phyloP scores from a whole-genome alignment of 2,329 filamentous ascomycete genomes.

The Talaromyces sp. region DNA sequence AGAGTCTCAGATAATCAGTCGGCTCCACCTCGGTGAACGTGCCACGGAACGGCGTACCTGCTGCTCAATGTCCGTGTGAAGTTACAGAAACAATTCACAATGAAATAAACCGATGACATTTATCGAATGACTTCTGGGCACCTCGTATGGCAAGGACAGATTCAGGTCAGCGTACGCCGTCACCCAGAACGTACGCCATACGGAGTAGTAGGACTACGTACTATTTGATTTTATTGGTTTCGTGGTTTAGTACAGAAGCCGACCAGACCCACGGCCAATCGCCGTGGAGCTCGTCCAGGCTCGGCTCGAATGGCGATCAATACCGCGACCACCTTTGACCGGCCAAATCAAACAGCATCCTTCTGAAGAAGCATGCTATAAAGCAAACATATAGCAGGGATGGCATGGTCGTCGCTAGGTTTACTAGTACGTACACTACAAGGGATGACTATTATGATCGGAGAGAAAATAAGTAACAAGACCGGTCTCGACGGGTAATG shows the following conservation, averaged over 20 bases:
- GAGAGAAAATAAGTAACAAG: not conserved
- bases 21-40: slow-evolving; percentile 15
- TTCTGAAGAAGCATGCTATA: too few species aligned
- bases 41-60: slow-evolving; percentile 18
- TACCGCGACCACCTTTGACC: not conserved
- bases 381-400: not conserved
- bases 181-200: not conserved
- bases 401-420: not conserved
- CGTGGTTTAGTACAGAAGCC: not conserved
- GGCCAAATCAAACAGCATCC: not conserved
- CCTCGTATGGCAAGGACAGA: not conserved
- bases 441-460: not conserved
- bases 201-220: not conserved
- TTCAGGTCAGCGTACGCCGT: not conserved
- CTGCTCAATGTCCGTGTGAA: slow-evolving; percentile 1
- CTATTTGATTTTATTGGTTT: not conserved
- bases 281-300: not conserved
- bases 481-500: not conserved
- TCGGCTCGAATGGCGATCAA: slow-evolving; percentile 2
- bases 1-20: not conserved
- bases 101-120: not conserved
- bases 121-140: not conserved
- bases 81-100: not conserved
- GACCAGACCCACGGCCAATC: not conserved
- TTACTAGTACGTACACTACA: too few species aligned